phyloP scores from a whole-genome alignment of 1,139 yeast species.

The Maudiozyma humilis region DNA sequence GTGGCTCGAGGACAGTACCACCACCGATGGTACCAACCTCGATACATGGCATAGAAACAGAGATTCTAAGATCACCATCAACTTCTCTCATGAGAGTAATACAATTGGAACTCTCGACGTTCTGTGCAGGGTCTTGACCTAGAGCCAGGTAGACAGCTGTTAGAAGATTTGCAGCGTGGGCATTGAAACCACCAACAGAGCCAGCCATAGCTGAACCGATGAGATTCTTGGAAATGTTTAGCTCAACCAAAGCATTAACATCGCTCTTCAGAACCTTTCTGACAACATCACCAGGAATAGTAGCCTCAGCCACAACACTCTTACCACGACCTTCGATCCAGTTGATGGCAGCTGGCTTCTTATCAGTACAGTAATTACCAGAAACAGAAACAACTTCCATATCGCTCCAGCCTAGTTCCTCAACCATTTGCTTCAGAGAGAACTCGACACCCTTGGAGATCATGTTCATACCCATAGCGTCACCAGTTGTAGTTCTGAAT shows the following conservation, averaged over 20 bases:
- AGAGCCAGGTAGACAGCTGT: constrained; percentile 92
- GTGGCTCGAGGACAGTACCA: constrained; percentile 95
- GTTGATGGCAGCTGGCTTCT: constrained; percentile 95
- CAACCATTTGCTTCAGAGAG: constrained; percentile 76
- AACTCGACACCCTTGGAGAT: constrained; percentile 95
- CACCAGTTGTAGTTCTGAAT: constrained; percentile 96
- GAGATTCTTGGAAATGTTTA: constrained; percentile 81
- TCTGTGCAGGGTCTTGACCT: constrained; percentile 98
- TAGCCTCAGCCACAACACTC: constrained; percentile 93
- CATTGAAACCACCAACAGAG: constrained; percentile 94
- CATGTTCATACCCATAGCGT: constrained; percentile 99
- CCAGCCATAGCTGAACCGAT: constrained; percentile 99
- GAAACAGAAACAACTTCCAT: constrained; percentile 90
- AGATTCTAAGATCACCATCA: constrained; percentile 74
- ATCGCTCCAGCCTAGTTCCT: constrained; percentile 86
- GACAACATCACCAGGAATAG: constrained; percentile 76
- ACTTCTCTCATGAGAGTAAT: constrained; percentile 86
- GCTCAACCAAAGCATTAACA: constrained; percentile 84
- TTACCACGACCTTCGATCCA: constrained; percentile 99
- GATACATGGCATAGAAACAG: constrained; percentile 97
- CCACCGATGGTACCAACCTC: constrained; percentile 99
- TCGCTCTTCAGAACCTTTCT: constrained; percentile 78
- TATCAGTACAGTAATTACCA: constrained; percentile 96
- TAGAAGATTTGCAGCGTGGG: constrained; percentile 94
- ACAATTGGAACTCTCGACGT: constrained; percentile 95